Conservation (phyloP, 2,329 filamentous ascomycete species). For the Pseudocercospora ulei region DNA sequence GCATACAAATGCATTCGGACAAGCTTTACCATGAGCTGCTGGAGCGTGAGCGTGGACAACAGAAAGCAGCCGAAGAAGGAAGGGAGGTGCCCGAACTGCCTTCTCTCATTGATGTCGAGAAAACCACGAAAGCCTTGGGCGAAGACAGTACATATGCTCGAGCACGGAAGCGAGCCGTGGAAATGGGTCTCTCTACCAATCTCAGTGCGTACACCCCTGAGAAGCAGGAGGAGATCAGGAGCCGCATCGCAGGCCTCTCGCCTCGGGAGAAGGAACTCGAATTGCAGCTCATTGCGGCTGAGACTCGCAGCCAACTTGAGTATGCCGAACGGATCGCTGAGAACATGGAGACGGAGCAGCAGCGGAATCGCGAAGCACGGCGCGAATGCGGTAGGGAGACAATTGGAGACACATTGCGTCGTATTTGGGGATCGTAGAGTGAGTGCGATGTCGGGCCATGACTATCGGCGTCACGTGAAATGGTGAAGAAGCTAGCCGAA, state of each 20-base stretch:
- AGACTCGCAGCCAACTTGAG: conserved; percentile 52
- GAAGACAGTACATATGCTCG: conserved; percentile 29
- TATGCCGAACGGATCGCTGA: conserved; percentile 49
- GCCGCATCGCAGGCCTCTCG: conserved; percentile 28
- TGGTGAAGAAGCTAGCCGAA: too few relatives aligned
- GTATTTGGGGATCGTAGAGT: conserved; percentile 24
- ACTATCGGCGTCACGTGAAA: conserved; percentile 9
- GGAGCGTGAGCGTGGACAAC: conserved; percentile 65
- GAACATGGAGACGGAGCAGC: conserved; percentile 49
- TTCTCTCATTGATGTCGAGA: conserved; percentile 41
- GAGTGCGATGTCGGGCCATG: neutral
- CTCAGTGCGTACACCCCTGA: conserved; percentile 47
- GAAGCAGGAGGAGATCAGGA: conserved; percentile 50
- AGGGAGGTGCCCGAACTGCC: conserved; percentile 50
- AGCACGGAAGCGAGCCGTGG: conserved; percentile 23
- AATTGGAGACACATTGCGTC: conserved; percentile 37
- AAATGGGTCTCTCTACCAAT: conserved; percentile 38
- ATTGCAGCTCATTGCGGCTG: conserved; percentile 54
- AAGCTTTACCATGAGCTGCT: conserved; percentile 79
- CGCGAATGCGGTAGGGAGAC: conserved; percentile 47
- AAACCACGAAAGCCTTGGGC: conserved; percentile 27
- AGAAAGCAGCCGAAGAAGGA: conserved; percentile 54
- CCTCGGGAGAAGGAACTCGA: conserved; percentile 45
- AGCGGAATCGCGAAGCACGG: conserved; percentile 46
- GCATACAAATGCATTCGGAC: conserved; percentile 91